phyloP scores from a whole-genome alignment of 768 basidiomycete genomes.

The Rhodotorula paludigena region DNA sequence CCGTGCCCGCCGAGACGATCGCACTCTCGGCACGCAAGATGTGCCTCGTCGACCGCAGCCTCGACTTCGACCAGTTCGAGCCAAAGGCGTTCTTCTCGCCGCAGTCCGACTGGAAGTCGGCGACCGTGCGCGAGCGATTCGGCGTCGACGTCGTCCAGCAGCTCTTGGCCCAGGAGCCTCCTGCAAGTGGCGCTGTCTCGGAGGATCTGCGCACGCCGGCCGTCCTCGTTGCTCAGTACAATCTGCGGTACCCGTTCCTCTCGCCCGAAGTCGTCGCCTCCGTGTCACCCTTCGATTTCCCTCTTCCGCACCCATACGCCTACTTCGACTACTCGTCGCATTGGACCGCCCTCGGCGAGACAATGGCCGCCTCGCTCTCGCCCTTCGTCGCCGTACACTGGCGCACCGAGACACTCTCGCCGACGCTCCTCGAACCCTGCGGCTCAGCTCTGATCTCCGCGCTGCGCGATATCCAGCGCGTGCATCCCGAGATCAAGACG shows the following conservation, averaged over 20 bases:
- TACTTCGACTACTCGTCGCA: constrained; percentile 51
- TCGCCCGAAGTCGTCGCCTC: constrained; percentile 25
- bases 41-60: constrained; percentile 5
- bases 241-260: constrained; percentile 54
- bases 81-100: constrained; percentile 10
- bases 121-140: constrained; percentile 7
- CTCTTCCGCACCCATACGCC: neutral
- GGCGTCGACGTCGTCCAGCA: constrained; percentile 37
- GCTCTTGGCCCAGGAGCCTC: constrained; percentile 19
- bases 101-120: constrained; percentile 9
- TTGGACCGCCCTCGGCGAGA: constrained; percentile 50
- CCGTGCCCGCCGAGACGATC: neutral
- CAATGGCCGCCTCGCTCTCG: constrained; percentile 47
- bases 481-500: constrained; percentile 36
- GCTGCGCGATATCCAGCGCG: constrained; percentile 45
- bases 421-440: constrained; percentile 52
- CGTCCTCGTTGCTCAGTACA: constrained; percentile 55
- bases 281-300: constrained; percentile 16
- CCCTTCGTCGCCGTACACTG: constrained; percentile 56
- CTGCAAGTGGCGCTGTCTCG: neutral
- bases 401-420: constrained; percentile 55
- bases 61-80: constrained; percentile 13
- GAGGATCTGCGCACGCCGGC: constrained; percentile 44
- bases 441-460: constrained; percentile 53
- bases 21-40: neutral